Base-by-base conservation (phyloP, 2,329 filamentous ascomycete species). In the Botrytis pseudocinerea region DNA sequence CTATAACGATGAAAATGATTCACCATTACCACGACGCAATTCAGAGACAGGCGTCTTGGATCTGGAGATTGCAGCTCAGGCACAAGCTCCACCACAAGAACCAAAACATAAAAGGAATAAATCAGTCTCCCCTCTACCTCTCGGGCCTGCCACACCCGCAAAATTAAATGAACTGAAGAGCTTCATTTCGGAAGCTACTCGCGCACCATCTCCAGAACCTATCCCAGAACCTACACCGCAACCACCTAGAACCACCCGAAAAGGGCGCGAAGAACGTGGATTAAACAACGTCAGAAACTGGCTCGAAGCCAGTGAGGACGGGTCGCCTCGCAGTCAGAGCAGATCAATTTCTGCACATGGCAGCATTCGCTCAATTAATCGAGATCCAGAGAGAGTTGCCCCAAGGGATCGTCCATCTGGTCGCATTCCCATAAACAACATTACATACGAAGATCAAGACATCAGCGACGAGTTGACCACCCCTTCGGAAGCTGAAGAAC, bases 1-100 rank as follows among this genome's bases (percentile, higher is more conserved):
- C 22, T 72, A 65, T 32, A 69, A 75, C 28, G 70, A 75, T 28
- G 76, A 77, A 22, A 74, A 74, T 25, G 69, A 66, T 28, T 48
- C 74, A 18, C 62, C 68, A 70, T 48, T 73, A n/a, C 75, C 51
- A 32, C 78, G 80, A 73, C 78, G 79, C 64, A 81, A 81, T 72
- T 81, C 80, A 14, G 80, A 81, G 72, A 81, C 78, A 69, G 76
- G 79, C 8, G 72, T 74, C 9, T 80, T 79, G 79, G 75, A 78
- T 61, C 32, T 77, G 59, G 77, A 73, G 59, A 74, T 68, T n/a
- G 75, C 74, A 42, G 44, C 64, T 42, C 62, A 62, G 44, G 44
- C 64, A 40, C 62, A 61, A 48, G 70, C 75, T 44, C 70, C 66
- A 40, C 40, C 70, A 64, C 73, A 32, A 44, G 63, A 35, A 72